Percentiles rank a stretch among this genome's conserved stretches.
Evolutionary conservation across 305 asterid genomes (phyloP).

Genomic region (Vinca major): DNA sequence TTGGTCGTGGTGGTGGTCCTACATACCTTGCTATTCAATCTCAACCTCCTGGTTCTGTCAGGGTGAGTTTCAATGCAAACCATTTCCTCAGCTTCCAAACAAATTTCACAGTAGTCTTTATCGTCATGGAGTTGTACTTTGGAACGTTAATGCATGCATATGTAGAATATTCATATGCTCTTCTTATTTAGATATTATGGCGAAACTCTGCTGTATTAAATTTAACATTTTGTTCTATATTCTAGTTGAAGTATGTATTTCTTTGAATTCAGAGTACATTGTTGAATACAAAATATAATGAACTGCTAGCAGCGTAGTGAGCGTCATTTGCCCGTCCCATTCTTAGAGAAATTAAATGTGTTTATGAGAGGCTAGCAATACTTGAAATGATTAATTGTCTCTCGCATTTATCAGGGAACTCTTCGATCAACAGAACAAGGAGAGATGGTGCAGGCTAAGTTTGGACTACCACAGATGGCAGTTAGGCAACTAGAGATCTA

Average conservation of each 20-base stretch:
- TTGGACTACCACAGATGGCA: conserved; percentile 85
- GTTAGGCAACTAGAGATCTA: conserved; percentile 88
- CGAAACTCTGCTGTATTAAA: neutral
- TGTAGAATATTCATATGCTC: neutral
- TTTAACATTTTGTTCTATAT: neutral
- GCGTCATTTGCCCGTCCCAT: neutral
- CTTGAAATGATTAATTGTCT: neutral
- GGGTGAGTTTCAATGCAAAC: conserved; percentile 41
- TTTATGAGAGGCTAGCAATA: neutral
- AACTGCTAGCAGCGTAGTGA: neutral
- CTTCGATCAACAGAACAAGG: conserved; percentile 94
- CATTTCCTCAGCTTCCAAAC: neutral
- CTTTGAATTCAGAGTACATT: neutral
- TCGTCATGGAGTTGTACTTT: neutral
- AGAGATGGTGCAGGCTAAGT: conserved; percentile 98
- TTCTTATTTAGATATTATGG: neutral
- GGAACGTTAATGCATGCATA: neutral
- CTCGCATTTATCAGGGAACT: conserved; percentile 56
- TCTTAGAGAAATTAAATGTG: neutral
- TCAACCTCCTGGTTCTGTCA: conserved; percentile 97
- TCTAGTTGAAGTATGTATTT: neutral
- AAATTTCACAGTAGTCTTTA: neutral
- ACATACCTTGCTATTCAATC: conserved; percentile 75
- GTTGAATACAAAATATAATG: neutral
- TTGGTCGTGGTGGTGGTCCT: conserved; percentile 42